Evolutionary conservation across 441 rosid genomes (phyloP).

Genomic region (Gossypium schwendimanii): DNA sequence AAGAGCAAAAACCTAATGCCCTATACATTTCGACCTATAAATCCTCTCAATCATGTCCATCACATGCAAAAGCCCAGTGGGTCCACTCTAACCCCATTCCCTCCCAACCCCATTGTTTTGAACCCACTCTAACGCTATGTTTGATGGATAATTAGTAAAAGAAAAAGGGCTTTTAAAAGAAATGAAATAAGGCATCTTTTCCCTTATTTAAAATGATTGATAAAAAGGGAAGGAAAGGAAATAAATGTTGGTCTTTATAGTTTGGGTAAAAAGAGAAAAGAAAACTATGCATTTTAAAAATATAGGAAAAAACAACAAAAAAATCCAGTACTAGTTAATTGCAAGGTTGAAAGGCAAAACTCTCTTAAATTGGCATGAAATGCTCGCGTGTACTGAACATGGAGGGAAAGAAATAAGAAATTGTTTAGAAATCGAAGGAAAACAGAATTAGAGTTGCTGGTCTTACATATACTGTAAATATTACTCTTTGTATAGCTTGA

Average conservation of each 20-base stretch:
- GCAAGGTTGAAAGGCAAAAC: too few species aligned
- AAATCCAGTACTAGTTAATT: too few species aligned
- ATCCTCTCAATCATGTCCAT: conserved; percentile 10
- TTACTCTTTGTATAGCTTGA: too few species aligned
- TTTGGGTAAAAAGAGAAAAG: background rate
- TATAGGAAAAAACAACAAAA: too few species aligned
- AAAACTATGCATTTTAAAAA: background rate
- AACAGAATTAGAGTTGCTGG: too few species aligned
- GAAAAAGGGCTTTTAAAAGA: background rate
- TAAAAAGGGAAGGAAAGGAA: background rate
- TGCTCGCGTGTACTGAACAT: too few species aligned
- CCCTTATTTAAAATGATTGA: too few species aligned
- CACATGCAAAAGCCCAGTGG: conserved; percentile 11
- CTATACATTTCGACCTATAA: conserved; percentile 7
- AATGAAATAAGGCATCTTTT: background rate
- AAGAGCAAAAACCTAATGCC: conserved; percentile 3
- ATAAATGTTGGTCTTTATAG: background rate
- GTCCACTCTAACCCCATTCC: background rate
- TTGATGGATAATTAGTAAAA: background rate
- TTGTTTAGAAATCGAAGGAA: too few species aligned
- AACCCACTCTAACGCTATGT: conserved; percentile 4
- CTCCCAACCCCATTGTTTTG: background rate
- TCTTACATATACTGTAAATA: too few species aligned
- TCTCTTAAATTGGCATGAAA: too few species aligned
- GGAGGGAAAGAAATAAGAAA: too few species aligned